A percentile compares a stretch with the other conserved stretches of the same genome.
Evolutionary conservation across 331 rosid species (phyloP).

Genomic region (Rhamnella rubrinervis): DNA sequence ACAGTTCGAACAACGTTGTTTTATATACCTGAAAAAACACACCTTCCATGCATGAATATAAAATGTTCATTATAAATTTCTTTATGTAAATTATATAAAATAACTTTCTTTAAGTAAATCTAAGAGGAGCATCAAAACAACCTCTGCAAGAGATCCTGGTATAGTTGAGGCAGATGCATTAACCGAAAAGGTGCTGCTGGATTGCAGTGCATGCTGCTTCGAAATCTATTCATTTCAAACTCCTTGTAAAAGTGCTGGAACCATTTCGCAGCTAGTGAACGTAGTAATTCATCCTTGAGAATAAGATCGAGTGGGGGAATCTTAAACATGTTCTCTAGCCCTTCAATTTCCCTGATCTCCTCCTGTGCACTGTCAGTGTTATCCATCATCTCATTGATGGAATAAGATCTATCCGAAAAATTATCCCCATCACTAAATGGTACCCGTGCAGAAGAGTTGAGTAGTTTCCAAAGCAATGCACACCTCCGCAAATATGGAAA

Average conservation of each 20-base stretch:
- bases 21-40: conserved; percentile 60
- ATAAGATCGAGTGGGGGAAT: conserved; percentile 74
- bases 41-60: conserved; percentile 4
- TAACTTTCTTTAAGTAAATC: neutral
- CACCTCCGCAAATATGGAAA: conserved; percentile 94
- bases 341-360: conserved; percentile 64
- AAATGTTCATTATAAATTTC: neutral
- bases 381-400: conserved; percentile 44
- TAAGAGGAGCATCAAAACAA: conserved; percentile 23
- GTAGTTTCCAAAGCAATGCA: conserved; percentile 71
- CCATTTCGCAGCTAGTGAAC: conserved; percentile 67
- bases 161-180: conserved; percentile 76
- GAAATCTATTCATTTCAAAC: conserved; percentile 40
- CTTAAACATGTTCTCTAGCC: conserved; percentile 71
- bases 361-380: conserved; percentile 34
- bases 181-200: conserved; percentile 88
- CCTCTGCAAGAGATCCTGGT: conserved; percentile 96
- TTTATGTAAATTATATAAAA: neutral
- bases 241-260: conserved; percentile 65
- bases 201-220: conserved; percentile 45
- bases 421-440: conserved; percentile 63
- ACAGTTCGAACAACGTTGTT: conserved; percentile 75
- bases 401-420: conserved; percentile 45
- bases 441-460: conserved; percentile 55
- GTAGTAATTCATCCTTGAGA: conserved; percentile 61